A percentile compares a stretch with the other conserved stretches of the same genome.
Conservation (phyloP, 108 stramenopile species). For the Skeletonema costatum region DNA sequence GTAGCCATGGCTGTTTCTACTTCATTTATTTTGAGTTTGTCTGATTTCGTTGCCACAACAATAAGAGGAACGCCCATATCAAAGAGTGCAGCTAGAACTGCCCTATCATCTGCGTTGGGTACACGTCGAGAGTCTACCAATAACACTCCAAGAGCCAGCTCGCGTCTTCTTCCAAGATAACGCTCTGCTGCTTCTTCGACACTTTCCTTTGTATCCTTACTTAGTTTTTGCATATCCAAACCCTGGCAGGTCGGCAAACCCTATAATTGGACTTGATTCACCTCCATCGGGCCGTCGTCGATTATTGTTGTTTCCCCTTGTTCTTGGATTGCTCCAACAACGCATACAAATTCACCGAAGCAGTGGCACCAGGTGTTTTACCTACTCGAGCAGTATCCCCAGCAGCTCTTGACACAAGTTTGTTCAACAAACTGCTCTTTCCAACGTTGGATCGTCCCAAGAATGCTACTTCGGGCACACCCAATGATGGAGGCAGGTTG, state of each 20-base stretch:
- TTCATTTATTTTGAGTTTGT: conserved; percentile 76
- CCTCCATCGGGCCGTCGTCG: conserved; percentile 17
- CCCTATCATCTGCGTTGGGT: conserved; percentile 81
- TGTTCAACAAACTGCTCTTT: conserved; percentile 86
- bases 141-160: conserved; percentile 84
- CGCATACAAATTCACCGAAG: conserved; percentile 80
- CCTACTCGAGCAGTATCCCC: conserved; percentile 76
- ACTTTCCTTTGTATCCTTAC: conserved; percentile 78
- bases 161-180: conserved; percentile 85
- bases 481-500: conserved; percentile 65
- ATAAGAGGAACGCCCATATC: conserved; percentile 85
- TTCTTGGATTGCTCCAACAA: conserved; percentile 35
- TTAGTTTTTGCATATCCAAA: conserved; percentile 95
- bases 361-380: conserved; percentile 88
- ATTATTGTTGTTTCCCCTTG: conserved; percentile 29
- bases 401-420: conserved; percentile 30
- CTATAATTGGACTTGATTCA: conserved; percentile 55
- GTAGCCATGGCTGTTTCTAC: conserved; percentile 46
- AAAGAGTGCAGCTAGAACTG: conserved; percentile 82
- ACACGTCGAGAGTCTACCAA: conserved; percentile 89
- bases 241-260: conserved; percentile 93
- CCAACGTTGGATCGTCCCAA: conserved; percentile 94
- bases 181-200: conserved; percentile 81
- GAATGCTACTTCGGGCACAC: conserved; percentile 88
- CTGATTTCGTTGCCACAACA: conserved; percentile 90